Evolutionary conservation across 2,329 filamentous ascomycete genomes (phyloP).

Genomic region (Coniochaeta ligniaria): DNA sequence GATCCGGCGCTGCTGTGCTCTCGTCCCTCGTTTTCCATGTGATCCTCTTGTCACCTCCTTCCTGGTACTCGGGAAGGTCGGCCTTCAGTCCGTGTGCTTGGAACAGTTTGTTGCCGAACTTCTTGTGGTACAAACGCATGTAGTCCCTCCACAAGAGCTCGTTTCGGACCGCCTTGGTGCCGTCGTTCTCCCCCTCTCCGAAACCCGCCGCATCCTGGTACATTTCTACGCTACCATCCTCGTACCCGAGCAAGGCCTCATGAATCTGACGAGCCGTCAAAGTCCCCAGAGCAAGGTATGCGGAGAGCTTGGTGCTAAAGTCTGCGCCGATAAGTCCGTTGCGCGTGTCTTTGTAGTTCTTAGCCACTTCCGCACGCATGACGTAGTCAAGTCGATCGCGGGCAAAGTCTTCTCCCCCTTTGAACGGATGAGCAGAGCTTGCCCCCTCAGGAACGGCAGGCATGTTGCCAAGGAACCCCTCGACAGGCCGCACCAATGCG

Average conservation of each 20-base stretch:
- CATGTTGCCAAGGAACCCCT: slow-evolving; percentile 39
- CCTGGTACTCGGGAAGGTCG: slow-evolving; percentile 36
- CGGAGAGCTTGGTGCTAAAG: slow-evolving; percentile 71
- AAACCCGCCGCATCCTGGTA: slow-evolving; percentile 45
- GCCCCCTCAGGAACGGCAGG: slow-evolving; percentile 45
- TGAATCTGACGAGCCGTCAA: slow-evolving; percentile 69
- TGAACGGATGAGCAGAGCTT: slow-evolving; percentile 57
- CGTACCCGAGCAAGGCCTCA: slow-evolving; percentile 57
- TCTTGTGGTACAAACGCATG: slow-evolving; percentile 67
- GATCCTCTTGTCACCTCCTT: slow-evolving; percentile 24
- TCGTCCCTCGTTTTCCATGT: slow-evolving; percentile 41
- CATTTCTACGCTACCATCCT: slow-evolving; percentile 47
- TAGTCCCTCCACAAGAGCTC: slow-evolving; percentile 77
- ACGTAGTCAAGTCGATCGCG: slow-evolving; percentile 53
- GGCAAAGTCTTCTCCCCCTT: slow-evolving; percentile 58
- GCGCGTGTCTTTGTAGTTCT: slow-evolving; percentile 60
- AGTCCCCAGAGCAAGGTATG: slow-evolving; percentile 64
- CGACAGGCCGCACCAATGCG: slow-evolving; percentile 51
- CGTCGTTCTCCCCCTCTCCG: slow-evolving; percentile 63
- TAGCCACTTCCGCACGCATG: slow-evolving; percentile 52
- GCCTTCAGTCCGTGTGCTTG: slow-evolving; percentile 54
- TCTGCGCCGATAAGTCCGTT: slow-evolving; percentile 65
- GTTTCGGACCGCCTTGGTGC: slow-evolving; percentile 61
- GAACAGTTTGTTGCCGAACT: slow-evolving; percentile 62
- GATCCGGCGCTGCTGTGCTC: slow-evolving; percentile 21